These are phyloP conservation scores for Haematococcus lacustris DNA, from an alignment of 139 green algal species.

Conservation along the genomic window DNA sequence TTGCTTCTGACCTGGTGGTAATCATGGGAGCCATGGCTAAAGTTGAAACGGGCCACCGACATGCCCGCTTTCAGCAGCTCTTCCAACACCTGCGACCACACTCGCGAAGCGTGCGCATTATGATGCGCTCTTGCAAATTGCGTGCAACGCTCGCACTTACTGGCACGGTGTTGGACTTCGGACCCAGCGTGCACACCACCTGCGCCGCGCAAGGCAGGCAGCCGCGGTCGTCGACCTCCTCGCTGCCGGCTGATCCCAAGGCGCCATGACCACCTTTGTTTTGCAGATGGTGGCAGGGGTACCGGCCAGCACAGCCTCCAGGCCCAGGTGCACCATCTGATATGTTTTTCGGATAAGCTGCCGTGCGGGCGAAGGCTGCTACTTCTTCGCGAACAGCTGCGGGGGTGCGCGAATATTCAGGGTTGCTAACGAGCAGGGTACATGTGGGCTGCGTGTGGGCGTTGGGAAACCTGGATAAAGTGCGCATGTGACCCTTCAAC, in stretches of 20 bases:
- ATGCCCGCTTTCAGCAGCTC: conserved; percentile 87
- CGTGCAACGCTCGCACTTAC: conserved; percentile 8
- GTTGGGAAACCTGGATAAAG: too few relatives aligned
- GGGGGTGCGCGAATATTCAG: too few relatives aligned
- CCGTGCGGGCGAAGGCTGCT: too few relatives aligned
- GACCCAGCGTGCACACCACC: conserved; percentile 94
- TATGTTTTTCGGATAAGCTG: too few relatives aligned
- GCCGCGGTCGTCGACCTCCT: too few relatives aligned
- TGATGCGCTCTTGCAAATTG: not conserved
- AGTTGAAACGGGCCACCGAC: conserved; percentile 95
- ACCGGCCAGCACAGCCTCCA: conserved; percentile 62
- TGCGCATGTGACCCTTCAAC: too few relatives aligned
- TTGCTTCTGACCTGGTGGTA: conserved; percentile 98
- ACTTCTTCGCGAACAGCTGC: too few relatives aligned
- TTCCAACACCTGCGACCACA: conserved; percentile 54
- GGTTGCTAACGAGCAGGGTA: too few relatives aligned
- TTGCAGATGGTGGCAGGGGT: conserved; percentile 52
- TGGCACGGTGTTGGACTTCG: conserved; percentile 60
- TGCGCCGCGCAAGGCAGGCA: conserved; percentile 22
- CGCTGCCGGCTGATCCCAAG: too few relatives aligned
- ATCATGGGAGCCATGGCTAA: conserved; percentile 88
- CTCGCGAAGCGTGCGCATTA: not conserved
- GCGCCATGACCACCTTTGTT: conserved; percentile 49
- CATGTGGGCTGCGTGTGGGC: too few relatives aligned
- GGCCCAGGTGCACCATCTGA: conserved; percentile 53